Base-by-base conservation (phyloP, 768 basidiomycete species). In the Rhodotorula babjevae region DNA sequence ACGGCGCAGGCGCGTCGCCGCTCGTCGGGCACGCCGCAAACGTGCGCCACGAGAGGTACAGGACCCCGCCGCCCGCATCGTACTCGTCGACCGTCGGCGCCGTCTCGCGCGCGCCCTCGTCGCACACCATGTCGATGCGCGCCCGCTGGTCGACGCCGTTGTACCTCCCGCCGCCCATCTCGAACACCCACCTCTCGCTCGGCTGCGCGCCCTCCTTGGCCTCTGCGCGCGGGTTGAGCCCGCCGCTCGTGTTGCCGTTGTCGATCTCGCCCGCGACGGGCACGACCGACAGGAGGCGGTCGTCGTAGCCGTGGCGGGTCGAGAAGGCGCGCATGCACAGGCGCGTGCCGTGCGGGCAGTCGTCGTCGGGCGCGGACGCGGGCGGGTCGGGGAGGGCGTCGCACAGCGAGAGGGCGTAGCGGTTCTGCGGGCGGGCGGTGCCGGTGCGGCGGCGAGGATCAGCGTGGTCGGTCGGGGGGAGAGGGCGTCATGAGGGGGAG, bases 241-340 rank as follows among this genome's bases (percentile, higher is more conserved):
- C 46, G 29, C 59, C 44, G 33, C 49, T 29, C 6, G 8, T 3
- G 14, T 5, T 11, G 44, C 8, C 44, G 3, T 15, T 11, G 27
- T 44, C 60, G 15, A 72, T 42, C 23, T 75, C 74, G 3, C 68
- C 82, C 16, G 87, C 89, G 44, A 93, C 77, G n/a, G 90, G 87
- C 66, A 93, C 86, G n/a, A 92, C 90, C 44, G 87, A 83, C 40
- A 87, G 83, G 77, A 93, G 81, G 63, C 90, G 85, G 74, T 90
- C 88, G 5, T 82, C 66, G 53, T 83, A 80, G 31, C 82, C 84
- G 2, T 79, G 75, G 80, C 89, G 91, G 76, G 82, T 76, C 77
- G 92, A 91, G 47, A 83, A 85, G 76, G 85, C 86, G 9, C 86
- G 88, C 44, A 92, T 82, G 81, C 92, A 94, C 61, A 87, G 89